phyloP scores from a whole-genome alignment of 2,329 filamentous ascomycete species.

The Cladosporium austrohemisphaericum region DNA sequence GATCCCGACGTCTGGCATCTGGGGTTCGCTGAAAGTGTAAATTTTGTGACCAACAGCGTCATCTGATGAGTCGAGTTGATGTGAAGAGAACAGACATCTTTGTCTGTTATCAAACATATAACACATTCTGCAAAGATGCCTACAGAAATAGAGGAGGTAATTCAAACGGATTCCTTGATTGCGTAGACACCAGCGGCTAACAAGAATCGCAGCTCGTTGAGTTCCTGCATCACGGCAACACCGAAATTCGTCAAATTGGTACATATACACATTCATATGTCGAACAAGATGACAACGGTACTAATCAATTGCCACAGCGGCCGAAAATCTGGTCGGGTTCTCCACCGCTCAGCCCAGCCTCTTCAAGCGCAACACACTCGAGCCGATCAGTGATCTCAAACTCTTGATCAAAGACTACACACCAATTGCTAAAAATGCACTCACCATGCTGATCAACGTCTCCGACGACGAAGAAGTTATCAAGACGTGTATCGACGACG shows the following conservation, averaged over 20 bases:
- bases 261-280: slow-evolving; percentile 22
- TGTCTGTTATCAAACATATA: no score
- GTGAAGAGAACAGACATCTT: slow-evolving; percentile 26
- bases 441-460: slow-evolving; percentile 86
- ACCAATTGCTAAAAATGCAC: slow-evolving; percentile 87
- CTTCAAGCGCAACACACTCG: slow-evolving; percentile 76
- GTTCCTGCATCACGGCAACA: slow-evolving; percentile 88
- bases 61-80: slow-evolving; percentile 23
- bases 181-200: slow-evolving; percentile 16
- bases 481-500: slow-evolving; percentile 68
- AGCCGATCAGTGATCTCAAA: slow-evolving; percentile 83
- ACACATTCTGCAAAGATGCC: slow-evolving; percentile 1
- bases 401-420: slow-evolving; percentile 81
- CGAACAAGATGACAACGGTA: slow-evolving; percentile 5
- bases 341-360: slow-evolving; percentile 70
- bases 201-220: slow-evolving; percentile 67
- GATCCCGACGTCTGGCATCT: no score
- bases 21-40: slow-evolving; percentile 2
- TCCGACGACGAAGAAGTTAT: slow-evolving; percentile 74
- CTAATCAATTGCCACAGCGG: slow-evolving; percentile 50
- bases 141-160: slow-evolving; percentile 16
- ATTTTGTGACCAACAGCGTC: no score
- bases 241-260: slow-evolving; percentile 81
- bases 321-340: slow-evolving; percentile 83
- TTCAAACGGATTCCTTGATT: background rate